These are phyloP conservation scores for Forsythia viridissima DNA, from an alignment of 257 asterid species.

Conservation along the genomic window DNA sequence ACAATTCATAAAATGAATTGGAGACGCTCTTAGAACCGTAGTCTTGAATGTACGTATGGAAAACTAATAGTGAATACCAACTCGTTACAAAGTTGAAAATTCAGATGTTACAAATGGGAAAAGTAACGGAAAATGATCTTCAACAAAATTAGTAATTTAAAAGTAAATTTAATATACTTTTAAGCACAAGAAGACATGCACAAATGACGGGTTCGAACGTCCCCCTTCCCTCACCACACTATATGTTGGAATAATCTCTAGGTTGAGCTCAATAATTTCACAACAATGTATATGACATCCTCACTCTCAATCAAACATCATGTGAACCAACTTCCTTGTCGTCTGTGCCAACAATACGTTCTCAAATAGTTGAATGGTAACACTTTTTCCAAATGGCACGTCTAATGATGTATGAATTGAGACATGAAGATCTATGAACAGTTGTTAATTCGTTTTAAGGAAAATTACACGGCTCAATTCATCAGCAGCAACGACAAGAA, in stretches of 20 bases:
- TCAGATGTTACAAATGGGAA: not conserved
- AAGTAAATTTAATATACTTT: not conserved
- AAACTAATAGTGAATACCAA: no score
- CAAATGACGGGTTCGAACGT: no score
- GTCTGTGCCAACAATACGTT: not conserved
- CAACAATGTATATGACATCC: not conserved
- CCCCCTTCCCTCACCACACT: not conserved
- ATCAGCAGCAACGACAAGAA: slow-evolving; percentile 82
- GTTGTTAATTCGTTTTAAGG: not conserved
- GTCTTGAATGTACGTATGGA: no score
- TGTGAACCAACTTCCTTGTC: not conserved
- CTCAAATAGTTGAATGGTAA: not conserved
- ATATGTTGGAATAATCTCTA: not conserved
- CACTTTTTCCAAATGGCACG: not conserved
- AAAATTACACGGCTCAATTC: not conserved
- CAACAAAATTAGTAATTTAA: not conserved
- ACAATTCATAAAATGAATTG: no score
- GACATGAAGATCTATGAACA: not conserved
- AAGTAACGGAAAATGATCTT: not conserved
- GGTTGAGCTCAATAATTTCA: not conserved
- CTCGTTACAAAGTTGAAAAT: no score
- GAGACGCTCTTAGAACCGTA: no score
- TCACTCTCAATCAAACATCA: not conserved
- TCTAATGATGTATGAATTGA: not conserved
- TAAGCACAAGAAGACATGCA: not conserved